Evolutionary conservation across 495 filamentous ascomycete species (phyloP), one percentile per base, ranked within the genome.

Genomic region (Jackrogersella multiformis): DNA sequence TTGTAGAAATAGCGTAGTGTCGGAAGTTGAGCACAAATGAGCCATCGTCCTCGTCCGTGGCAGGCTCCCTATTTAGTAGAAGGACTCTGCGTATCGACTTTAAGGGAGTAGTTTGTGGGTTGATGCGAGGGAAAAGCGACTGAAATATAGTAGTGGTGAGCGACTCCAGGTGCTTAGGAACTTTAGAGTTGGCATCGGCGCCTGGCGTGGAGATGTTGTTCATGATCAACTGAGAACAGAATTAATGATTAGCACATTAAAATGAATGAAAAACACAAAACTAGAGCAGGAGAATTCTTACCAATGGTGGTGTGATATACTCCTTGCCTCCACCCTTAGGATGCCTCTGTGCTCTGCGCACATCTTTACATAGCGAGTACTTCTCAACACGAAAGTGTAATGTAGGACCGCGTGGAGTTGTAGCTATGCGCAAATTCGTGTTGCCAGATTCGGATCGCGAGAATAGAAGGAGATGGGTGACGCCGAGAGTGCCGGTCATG

Each of bases 91-190:
- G 89, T 72, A 98, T 97, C 10, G 92, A 92, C 38, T 89, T 87
- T 30, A 98, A 83, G 6, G 96, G 93, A 1, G 92, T 96, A 20
- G 85, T 87, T 74, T 97, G 92, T 0, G 95, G 96, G 69, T 94
- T 93, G 78, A 99, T 97, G 2, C 93, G 92, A 16, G 95, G 94
- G 74, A 99, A 98, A 34, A 99, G 86, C 1, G 92, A 96, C 76
- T 97, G 95, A 80, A 98, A 99, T 68, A 97, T 87, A 35, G 93
- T 93, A 5, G 93, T 98, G 1, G 91, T 88, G n/a, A 99, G 89
- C 20, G 88, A 87, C 77, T 99, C 96, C 71, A 98, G 90, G 61
- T 97, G 93, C 69, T 92, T 93, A 15, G 90, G 89, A 15, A 91
- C 84, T 42, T 79, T 77, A 21, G 85, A 78, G 20, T 85, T 87